phyloP scores from a whole-genome alignment of 768 basidiomycete genomes.

The Amanita phalloides region DNA sequence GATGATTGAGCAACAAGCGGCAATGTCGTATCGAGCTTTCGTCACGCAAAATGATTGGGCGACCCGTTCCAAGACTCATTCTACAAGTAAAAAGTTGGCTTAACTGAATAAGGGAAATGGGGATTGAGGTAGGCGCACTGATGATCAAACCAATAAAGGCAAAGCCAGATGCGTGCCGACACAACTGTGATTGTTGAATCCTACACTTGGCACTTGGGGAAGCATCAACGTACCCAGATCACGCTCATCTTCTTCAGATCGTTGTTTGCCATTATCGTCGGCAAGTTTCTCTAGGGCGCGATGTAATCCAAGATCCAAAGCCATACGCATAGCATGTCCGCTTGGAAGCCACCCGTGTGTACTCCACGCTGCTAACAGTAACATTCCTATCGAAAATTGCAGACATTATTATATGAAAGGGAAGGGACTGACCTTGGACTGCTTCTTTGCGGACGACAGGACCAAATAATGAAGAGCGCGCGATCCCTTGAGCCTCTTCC shows the following conservation, averaged over 20 bases:
- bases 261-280: conserved; percentile 56
- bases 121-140: conserved; percentile 42
- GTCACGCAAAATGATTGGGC: conserved; percentile 83
- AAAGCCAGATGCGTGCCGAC: conserved; percentile 89
- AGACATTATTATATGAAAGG: conserved; percentile 9
- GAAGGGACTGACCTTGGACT: conserved; percentile 58
- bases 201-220: conserved; percentile 4
- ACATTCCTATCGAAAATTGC: conserved; percentile 51
- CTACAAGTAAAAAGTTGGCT: conserved; percentile 23
- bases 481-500: conserved; percentile 94
- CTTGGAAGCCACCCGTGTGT: conserved; percentile 93
- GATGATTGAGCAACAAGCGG: conserved; percentile 70
- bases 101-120: background rate
- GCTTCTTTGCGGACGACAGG: conserved; percentile 93
- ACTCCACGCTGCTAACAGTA: conserved; percentile 87
- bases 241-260: conserved; percentile 75
- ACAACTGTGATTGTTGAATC: conserved; percentile 43
- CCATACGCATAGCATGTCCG: conserved; percentile 96
- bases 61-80: conserved; percentile 86
- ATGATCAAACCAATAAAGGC: conserved; percentile 94
- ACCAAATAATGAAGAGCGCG: conserved; percentile 86
- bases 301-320: conserved; percentile 86
- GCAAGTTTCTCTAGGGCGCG: conserved; percentile 87
- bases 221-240: conserved; percentile 52
- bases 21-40: conserved; percentile 83